phyloP scores from a whole-genome alignment of 192 early-diverging fungal genomes.

The Mortierella alpina region DNA sequence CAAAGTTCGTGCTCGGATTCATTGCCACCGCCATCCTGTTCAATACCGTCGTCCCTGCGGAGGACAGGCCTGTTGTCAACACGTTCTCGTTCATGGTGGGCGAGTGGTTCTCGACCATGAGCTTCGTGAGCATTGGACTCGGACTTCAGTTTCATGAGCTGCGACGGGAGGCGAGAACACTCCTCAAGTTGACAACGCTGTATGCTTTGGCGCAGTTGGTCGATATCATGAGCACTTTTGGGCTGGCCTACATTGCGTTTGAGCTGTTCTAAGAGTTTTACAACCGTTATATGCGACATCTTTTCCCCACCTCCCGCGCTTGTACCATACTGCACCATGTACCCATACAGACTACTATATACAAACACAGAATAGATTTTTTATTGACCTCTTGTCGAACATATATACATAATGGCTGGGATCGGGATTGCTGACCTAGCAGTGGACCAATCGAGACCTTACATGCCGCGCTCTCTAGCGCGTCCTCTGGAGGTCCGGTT shows the following conservation, averaged over 20 bases:
- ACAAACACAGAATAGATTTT: background rate
- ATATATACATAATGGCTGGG: background rate
- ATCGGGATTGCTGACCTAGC: background rate
- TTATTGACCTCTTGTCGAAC: background rate
- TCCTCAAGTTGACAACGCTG: conserved; percentile 58
- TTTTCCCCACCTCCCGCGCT: no score
- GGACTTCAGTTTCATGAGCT: conserved; percentile 62
- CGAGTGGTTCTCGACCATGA: conserved; percentile 67
- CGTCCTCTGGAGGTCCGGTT: background rate
- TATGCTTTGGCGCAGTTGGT: conserved; percentile 62
- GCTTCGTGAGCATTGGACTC: conserved; percentile 64
- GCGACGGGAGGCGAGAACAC: conserved; percentile 49
- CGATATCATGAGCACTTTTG: conserved; percentile 59
- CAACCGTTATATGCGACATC: background rate
- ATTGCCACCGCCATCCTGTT: conserved; percentile 63
- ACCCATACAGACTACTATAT: background rate
- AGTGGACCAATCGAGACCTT: background rate
- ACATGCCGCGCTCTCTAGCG: conserved; percentile 30
- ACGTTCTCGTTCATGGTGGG: conserved; percentile 63
- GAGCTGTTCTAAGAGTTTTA: conserved; percentile 37
- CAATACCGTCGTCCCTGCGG: conserved; percentile 56
- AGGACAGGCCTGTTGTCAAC: conserved; percentile 50
- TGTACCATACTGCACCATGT: background rate
- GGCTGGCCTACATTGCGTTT: conserved; percentile 62
- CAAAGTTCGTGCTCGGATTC: conserved; percentile 67